These are phyloP conservation scores for Aspergillus vadensis DNA, from an alignment of 2,329 filamentous ascomycete species.

Conservation along the genomic window DNA sequence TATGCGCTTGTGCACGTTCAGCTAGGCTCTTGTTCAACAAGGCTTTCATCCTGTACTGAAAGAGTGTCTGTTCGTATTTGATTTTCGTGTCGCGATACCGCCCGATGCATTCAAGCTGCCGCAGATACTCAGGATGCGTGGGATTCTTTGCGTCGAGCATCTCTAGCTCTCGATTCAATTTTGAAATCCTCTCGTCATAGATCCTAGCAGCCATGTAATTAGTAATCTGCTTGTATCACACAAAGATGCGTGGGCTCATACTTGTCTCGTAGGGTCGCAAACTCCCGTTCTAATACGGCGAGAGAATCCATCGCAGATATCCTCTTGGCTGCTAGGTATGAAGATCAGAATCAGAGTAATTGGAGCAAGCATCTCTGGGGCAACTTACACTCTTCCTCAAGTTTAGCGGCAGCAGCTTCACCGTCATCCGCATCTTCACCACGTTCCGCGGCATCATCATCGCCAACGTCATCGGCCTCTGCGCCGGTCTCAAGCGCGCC, in stretches of 20 bases:
- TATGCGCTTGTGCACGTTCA: constrained; percentile 80
- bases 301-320: constrained; percentile 78
- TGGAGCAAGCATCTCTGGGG: background rate
- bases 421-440: constrained; percentile 49
- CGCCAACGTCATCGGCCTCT: constrained; percentile 53
- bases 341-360: constrained; percentile 7
- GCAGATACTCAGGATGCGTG: constrained; percentile 86
- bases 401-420: constrained; percentile 48
- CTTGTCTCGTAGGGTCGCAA: constrained; percentile 75
- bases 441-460: constrained; percentile 49
- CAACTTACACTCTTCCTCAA: constrained; percentile 55
- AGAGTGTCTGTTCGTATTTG: constrained; percentile 71
- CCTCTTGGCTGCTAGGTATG: constrained; percentile 69
- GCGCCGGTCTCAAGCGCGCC: constrained; percentile 45
- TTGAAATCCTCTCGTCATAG: constrained; percentile 83
- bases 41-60: constrained; percentile 72
- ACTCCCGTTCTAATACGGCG: constrained; percentile 80
- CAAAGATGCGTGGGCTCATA: constrained; percentile 31
- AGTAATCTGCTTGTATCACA: constrained; percentile 10
- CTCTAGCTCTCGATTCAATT: constrained; percentile 69
- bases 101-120: constrained; percentile 85
- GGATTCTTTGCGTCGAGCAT: constrained; percentile 60
- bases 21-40: constrained; percentile 75
- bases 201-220: constrained; percentile 58
- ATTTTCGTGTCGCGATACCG: constrained; percentile 79